Evolutionary conservation across 2,329 filamentous ascomycete genomes (phyloP).

Genomic region (Basipetospora chlamydospora): DNA sequence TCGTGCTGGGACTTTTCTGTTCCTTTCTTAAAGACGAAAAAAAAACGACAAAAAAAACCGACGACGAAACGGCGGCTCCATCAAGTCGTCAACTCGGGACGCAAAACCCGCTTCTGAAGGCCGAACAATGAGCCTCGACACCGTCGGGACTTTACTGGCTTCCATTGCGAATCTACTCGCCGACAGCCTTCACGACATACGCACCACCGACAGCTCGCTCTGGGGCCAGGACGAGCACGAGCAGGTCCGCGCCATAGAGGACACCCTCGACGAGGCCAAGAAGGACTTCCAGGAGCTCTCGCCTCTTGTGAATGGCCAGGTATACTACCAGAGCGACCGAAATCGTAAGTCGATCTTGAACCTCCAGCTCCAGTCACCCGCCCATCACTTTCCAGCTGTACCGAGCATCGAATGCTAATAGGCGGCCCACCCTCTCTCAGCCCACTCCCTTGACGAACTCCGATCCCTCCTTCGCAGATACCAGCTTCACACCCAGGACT

Average conservation of each 20-base stretch:
- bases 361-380: neutral
- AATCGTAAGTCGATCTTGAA: slow-evolving; percentile 24
- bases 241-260: slow-evolving; percentile 39
- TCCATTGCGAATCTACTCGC: slow-evolving; percentile 39
- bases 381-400: slow-evolving; percentile 4
- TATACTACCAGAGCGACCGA: slow-evolving; percentile 43
- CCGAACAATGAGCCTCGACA: slow-evolving; percentile 26
- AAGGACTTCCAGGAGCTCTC: slow-evolving; percentile 45
- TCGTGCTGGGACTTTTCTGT: no score
- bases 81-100: neutral
- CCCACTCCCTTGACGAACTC: slow-evolving; percentile 37
- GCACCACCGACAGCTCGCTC: slow-evolving; percentile 41
- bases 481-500: slow-evolving; percentile 29
- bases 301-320: slow-evolving; percentile 37
- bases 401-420: neutral
- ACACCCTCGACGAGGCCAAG: slow-evolving; percentile 42
- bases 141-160: slow-evolving; percentile 43
- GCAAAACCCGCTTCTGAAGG: neutral
- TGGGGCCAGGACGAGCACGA: slow-evolving; percentile 47
- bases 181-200: slow-evolving; percentile 38
- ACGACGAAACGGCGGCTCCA: no score
- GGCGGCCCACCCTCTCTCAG: slow-evolving; percentile 16
- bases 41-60: no score
- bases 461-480: slow-evolving; percentile 29
- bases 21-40: no score